phyloP scores from a whole-genome alignment of 257 asterid species.

The Capsicum rhomboideum region DNA sequence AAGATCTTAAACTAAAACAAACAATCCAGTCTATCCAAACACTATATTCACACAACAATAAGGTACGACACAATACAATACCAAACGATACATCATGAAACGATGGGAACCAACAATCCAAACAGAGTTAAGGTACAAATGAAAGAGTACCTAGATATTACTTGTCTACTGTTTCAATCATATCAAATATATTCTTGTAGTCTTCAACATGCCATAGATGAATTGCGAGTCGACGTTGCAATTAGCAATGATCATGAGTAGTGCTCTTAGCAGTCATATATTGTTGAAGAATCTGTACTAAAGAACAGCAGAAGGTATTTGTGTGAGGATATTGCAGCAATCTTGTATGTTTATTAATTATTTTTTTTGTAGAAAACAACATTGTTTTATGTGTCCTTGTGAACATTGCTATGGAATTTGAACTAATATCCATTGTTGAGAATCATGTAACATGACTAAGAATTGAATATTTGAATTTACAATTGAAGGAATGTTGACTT shows the following conservation, averaged over 20 bases:
- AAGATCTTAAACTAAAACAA: no score
- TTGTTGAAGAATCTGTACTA: not conserved
- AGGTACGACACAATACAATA: not conserved
- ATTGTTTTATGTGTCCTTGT: not conserved
- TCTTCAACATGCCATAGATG: not conserved
- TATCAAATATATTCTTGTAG: not conserved
- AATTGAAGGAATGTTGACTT: not conserved
- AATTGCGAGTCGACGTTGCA: no score
- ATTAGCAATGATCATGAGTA: not conserved
- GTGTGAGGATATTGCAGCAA: not conserved
- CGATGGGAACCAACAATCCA: not conserved
- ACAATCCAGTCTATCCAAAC: not conserved
- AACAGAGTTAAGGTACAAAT: conserved; percentile 35
- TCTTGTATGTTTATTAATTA: not conserved
- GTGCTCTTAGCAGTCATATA: not conserved
- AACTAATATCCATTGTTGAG: no score
- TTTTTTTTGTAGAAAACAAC: not conserved
- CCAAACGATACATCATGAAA: not conserved
- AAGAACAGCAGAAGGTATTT: not conserved
- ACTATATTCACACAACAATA: not conserved
- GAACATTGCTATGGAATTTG: not conserved
- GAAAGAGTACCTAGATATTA: no score
- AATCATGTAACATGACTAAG: not conserved
- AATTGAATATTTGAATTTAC: not conserved
- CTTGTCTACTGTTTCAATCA: not conserved